Percentiles rank a stretch among this genome's conserved stretches.
Conservation (phyloP, 345 rosid species). For the Turritis glabra region DNA sequence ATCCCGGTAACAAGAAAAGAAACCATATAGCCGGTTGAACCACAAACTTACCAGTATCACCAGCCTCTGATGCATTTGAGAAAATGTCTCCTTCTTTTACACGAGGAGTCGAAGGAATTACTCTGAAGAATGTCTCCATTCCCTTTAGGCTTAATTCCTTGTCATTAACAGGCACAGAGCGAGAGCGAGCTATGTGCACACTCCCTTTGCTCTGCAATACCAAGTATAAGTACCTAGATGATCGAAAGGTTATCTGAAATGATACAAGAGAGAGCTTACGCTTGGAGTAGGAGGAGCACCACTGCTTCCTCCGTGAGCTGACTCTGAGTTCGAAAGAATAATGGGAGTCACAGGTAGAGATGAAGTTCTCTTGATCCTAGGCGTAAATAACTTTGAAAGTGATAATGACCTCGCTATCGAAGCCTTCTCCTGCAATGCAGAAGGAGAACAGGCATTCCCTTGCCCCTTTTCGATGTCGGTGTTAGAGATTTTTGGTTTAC, state of each 20-base stretch:
- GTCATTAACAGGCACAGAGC: constrained; percentile 71
- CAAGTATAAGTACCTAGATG: constrained; percentile 21
- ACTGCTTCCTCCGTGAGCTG: constrained; percentile 46
- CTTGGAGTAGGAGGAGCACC: constrained; percentile 47
- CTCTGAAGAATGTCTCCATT: constrained; percentile 90
- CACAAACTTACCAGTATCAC: constrained; percentile 49
- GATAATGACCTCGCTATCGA: constrained; percentile 79
- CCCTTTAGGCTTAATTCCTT: constrained; percentile 69
- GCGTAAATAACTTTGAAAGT: constrained; percentile 78
- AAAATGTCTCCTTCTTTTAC: constrained; percentile 59
- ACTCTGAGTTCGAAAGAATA: constrained; percentile 47
- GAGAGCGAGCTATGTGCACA: constrained; percentile 64
- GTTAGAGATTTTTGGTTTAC: constrained; percentile 48
- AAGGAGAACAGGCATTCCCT: constrained; percentile 42
- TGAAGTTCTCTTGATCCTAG: constrained; percentile 76
- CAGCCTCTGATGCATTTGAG: constrained; percentile 44
- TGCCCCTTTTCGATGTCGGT: constrained; percentile 60
- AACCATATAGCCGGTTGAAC: background rate
- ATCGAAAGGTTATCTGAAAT: background rate
- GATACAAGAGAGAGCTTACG: constrained; percentile 48
- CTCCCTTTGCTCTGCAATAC: constrained; percentile 59
- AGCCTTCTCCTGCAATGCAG: constrained; percentile 53
- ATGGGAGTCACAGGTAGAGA: constrained; percentile 73
- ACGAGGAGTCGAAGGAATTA: constrained; percentile 79
- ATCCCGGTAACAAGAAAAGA: background rate